These are phyloP conservation scores for Pistacia integerrima DNA, from an alignment of 345 rosid genomes.

Conservation along the genomic window DNA sequence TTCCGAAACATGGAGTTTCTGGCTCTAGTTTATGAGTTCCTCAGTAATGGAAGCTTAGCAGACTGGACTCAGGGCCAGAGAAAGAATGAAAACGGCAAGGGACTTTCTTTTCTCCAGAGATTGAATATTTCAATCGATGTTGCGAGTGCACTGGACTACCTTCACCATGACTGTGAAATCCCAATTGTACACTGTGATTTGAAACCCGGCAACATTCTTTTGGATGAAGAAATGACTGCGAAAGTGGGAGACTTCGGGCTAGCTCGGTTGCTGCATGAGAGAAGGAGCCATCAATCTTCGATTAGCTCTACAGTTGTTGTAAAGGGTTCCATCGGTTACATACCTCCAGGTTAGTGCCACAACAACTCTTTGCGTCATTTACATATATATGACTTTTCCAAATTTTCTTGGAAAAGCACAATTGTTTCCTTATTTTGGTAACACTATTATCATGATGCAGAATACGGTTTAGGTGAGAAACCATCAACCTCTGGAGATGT, in stretches of 20 bases:
- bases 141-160: constrained; percentile 48
- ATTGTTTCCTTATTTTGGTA: no score
- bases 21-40: constrained; percentile 55
- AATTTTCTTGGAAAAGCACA: no score
- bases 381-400: no score
- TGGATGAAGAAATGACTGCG: constrained; percentile 50
- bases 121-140: constrained; percentile 47
- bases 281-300: constrained; percentile 22
- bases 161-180: constrained; percentile 49
- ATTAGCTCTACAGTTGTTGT: constrained; percentile 38
- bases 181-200: constrained; percentile 65
- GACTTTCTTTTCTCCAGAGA: constrained; percentile 45
- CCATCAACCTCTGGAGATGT: constrained; percentile 57
- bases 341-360: constrained; percentile 52
- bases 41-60: constrained; percentile 47
- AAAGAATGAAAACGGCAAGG: constrained; percentile 30
- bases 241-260: constrained; percentile 59
- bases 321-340: constrained; percentile 56
- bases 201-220: constrained; percentile 43
- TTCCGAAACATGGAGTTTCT: constrained; percentile 42
- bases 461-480: constrained; percentile 48
- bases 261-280: constrained; percentile 38
- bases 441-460: constrained; percentile 26
- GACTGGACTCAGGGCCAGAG: constrained; percentile 49
- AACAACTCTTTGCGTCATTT: neutral